Percentiles rank a stretch among this genome's conserved stretches.
phyloP scores from a whole-genome alignment of 192 early-diverging fungal species.

The Coemansia asiatica region DNA sequence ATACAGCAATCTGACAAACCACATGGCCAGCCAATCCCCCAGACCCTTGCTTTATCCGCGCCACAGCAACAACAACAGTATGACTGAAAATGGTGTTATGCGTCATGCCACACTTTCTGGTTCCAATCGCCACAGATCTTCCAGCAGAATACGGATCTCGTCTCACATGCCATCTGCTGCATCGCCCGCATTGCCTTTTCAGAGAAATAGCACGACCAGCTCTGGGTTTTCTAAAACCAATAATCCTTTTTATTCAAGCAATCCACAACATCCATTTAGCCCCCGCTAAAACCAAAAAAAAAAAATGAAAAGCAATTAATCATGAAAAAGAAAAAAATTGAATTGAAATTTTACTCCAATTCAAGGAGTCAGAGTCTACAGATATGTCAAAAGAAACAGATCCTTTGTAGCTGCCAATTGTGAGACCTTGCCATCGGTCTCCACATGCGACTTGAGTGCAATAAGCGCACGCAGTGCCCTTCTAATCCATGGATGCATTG shows the following conservation, averaged over 20 bases:
- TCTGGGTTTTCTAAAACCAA: background rate
- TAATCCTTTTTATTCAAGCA: background rate
- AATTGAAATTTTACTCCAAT: background rate
- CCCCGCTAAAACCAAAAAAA: background rate
- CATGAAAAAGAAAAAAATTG: conserved; percentile 3
- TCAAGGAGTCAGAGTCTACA: conserved; percentile 3
- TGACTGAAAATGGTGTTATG: background rate
- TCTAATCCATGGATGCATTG: conserved; percentile 43
- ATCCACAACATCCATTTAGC: background rate
- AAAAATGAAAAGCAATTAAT: background rate
- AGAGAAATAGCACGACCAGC: background rate
- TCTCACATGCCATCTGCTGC: background rate
- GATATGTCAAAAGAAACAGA: conserved; percentile 35
- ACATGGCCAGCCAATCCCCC: background rate
- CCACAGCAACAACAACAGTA: background rate
- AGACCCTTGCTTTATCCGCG: background rate
- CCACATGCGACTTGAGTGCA: background rate
- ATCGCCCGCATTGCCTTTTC: background rate
- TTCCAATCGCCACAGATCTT: background rate
- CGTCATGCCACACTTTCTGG: background rate
- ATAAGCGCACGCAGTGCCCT: conserved; percentile 22
- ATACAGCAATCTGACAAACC: background rate
- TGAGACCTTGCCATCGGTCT: conserved; percentile 1
- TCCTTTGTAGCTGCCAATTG: conserved; percentile 26
- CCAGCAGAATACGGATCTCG: background rate